Base-by-base conservation (phyloP, 768 basidiomycete species). In the Lyophyllum semitale region DNA sequence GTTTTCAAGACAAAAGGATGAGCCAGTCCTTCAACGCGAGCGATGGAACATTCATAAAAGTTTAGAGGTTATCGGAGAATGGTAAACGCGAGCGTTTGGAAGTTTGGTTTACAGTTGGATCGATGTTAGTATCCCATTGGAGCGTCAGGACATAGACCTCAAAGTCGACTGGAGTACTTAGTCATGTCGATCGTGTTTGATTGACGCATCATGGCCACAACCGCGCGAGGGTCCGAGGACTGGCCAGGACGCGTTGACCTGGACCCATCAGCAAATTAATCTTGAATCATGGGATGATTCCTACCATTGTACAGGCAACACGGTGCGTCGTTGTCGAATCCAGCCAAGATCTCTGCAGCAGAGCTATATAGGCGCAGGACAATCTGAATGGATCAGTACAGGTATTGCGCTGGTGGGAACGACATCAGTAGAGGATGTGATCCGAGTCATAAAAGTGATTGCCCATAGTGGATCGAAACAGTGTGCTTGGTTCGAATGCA, bases 401-500 rank as follows among this genome's bases (percentile, higher is more conserved):
- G 85, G 64, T 85, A 87, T 73, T 85, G 84, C 48, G 79, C 83
- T 84, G 27, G 57, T 1, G 23, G 8, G 40, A 23, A 23, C 45
- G 15, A 43, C 30, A 42, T 41, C 25, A 48, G 15, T 48, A 42
- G 6, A 29, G 38, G 15, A 23, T n/a, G 13, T 33, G 8, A 17
- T 23, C n/a, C n/a, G n/a, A n/a, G n/a, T n/a, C n/a, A 5, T 12
- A 38, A 3, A 55, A 41, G 8, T 29, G n/a, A 29, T 32, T 17
- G 65, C 80, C 48, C 56, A 78, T 83, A 84, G 63, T 86, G 80
- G 59, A 87, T 85, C 13, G 85, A 85, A 40, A 85, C 73, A 0
- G 84, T 83, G 59, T 88, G 83, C 67, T 83, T 86, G 53, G 84
- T 84, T 37, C 84, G 78, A 53, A 87, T 79, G 48, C 84, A 85